Percentiles rank a stretch among this genome's conserved stretches.
Evolutionary conservation across 2,329 filamentous ascomycete species (phyloP).

Genomic region (Hypoxylon sp.): DNA sequence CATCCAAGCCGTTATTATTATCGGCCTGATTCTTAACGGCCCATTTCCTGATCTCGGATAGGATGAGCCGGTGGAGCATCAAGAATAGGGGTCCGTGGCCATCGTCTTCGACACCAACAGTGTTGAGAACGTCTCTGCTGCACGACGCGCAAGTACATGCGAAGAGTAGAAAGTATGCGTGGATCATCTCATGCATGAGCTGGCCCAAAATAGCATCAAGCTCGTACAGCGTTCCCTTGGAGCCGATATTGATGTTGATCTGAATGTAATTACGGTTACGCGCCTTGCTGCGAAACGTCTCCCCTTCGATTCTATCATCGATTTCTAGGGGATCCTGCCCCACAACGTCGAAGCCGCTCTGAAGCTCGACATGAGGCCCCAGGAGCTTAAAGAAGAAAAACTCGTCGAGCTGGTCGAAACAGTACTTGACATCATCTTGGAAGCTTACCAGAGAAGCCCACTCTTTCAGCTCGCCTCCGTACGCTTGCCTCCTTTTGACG

Average conservation of each 20-base stretch:
- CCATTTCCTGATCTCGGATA: conserved; percentile 44
- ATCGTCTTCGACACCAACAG: conserved; percentile 33
- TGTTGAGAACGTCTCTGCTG: conserved; percentile 30
- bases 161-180: conserved; percentile 39
- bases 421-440: conserved; percentile 7
- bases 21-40: background rate
- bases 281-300: conserved; percentile 1
- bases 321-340: conserved; percentile 10
- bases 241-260: conserved; percentile 30
- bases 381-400: conserved; percentile 47
- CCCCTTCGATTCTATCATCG: conserved; percentile 8
- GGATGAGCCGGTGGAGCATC: conserved; percentile 45
- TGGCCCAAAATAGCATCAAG: conserved; percentile 28
- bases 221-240: background rate
- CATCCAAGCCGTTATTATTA: background rate
- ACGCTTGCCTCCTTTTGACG: background rate
- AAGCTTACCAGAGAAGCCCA: background rate
- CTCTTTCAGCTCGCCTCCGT: background rate
- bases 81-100: conserved; percentile 45
- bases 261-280: conserved; percentile 3
- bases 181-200: conserved; percentile 46
- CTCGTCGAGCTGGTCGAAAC: conserved; percentile 34
- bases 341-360: conserved; percentile 22
- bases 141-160: conserved; percentile 39
- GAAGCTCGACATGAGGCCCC: conserved; percentile 8